These are phyloP conservation scores for Candida taoyuanica DNA, from an alignment of 805 yeast genomes.

Conservation along the genomic window DNA sequence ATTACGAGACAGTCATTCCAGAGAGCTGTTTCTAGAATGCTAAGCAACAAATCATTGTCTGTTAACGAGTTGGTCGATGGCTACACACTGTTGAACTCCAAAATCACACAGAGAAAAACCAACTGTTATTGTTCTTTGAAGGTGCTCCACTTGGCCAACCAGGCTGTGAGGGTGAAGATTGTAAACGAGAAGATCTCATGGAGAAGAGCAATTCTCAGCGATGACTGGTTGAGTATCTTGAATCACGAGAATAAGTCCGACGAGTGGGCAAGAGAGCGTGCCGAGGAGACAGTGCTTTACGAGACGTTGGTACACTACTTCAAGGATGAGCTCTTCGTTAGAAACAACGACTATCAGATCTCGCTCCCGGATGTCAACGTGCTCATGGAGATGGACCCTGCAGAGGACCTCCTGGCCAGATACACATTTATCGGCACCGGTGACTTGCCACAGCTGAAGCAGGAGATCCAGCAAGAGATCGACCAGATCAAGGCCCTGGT, in stretches of 20 bases:
- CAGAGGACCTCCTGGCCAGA: slow-evolving; percentile 18
- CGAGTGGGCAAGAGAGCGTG: slow-evolving; percentile 35
- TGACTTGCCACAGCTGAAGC: slow-evolving; percentile 23
- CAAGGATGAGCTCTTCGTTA: slow-evolving; percentile 30
- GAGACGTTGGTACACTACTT: slow-evolving; percentile 38
- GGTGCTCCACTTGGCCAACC: slow-evolving; percentile 38
- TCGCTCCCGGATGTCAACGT: slow-evolving; percentile 29
- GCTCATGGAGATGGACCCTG: slow-evolving; percentile 15
- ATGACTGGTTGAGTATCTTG: slow-evolving; percentile 45
- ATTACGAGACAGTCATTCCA: slow-evolving; percentile 24
- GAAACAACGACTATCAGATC: slow-evolving; percentile 20
- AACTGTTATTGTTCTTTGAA: slow-evolving; percentile 46
- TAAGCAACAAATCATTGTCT: slow-evolving; percentile 35
- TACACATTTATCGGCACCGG: slow-evolving; percentile 22
- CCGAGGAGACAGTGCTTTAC: slow-evolving; percentile 41
- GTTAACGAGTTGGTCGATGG: slow-evolving; percentile 47
- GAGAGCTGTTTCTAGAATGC: slow-evolving; percentile 30
- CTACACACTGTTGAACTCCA: slow-evolving; percentile 40
- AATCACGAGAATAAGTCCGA: slow-evolving; percentile 36
- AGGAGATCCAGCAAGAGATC: slow-evolving; percentile 21
- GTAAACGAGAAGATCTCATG: slow-evolving; percentile 42
- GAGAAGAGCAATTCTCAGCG: slow-evolving; percentile 52
- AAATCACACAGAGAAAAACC: slow-evolving; percentile 25
- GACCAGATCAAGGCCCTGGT: slow-evolving; percentile 19
- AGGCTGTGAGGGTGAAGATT: slow-evolving; percentile 27